Conservation (phyloP, 2,329 filamentous ascomycete species). For the Orbilia oligospora region DNA sequence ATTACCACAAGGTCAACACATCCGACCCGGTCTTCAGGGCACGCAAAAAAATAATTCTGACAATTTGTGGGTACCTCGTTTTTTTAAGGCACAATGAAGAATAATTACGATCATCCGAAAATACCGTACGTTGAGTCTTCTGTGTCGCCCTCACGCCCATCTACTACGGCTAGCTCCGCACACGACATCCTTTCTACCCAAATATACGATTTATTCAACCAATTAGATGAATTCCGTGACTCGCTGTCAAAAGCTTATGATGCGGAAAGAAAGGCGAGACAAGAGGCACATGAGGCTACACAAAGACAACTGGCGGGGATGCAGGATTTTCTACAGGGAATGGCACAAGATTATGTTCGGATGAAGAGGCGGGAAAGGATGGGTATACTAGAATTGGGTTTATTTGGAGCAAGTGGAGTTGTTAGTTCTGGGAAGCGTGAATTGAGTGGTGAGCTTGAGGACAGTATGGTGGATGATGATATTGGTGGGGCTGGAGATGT, state of each 20-base stretch:
- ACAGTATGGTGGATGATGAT: conserved; percentile 16
- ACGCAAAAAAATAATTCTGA: conserved; percentile 5
- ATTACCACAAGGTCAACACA: conserved; percentile 48
- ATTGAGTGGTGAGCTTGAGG: not conserved
- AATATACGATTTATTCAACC: conserved; percentile 31
- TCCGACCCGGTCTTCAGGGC: no score
- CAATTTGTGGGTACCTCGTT: not conserved
- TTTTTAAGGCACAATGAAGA: not conserved
- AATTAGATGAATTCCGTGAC: conserved; percentile 36
- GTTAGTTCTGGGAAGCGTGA: conserved; percentile 14
- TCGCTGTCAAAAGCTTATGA: conserved; percentile 28
- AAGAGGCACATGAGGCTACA: conserved; percentile 31
- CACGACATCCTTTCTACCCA: conserved; percentile 26
- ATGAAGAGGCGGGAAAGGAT: conserved; percentile 18
- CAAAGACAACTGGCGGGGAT: conserved; percentile 35
- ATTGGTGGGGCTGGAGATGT: conserved; percentile 17
- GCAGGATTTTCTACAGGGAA: conserved; percentile 20
- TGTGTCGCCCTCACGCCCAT: not conserved
- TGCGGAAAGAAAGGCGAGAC: conserved; percentile 33
- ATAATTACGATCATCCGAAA: not conserved
- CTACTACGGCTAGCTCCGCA: not conserved
- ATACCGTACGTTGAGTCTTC: not conserved
- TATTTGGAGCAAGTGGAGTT: conserved; percentile 39
- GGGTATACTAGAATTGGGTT: conserved; percentile 26
- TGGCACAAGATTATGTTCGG: conserved; percentile 31